Percentiles rank a stretch among this genome's conserved stretches.
These are phyloP conservation scores for Colletotrichum sp. DNA, from an alignment of 2,329 filamentous ascomycete species.

Conservation along the genomic window DNA sequence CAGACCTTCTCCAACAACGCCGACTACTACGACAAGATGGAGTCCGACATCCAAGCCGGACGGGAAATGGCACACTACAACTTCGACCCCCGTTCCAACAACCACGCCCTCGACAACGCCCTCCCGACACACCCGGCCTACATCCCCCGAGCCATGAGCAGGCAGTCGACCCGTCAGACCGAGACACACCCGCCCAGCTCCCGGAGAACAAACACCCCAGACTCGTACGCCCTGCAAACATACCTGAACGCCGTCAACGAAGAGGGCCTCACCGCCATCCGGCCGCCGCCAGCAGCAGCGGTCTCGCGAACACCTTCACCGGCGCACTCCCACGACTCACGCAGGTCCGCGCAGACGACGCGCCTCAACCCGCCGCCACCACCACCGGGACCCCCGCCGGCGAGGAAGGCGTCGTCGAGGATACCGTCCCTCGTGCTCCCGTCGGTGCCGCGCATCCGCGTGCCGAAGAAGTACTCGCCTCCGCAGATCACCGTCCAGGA, in stretches of 20 bases:
- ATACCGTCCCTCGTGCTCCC: constrained; percentile 41
- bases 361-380: constrained; percentile 22
- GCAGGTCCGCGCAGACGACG: not conserved
- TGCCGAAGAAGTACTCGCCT: constrained; percentile 47
- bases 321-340: not conserved
- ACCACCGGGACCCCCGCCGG: too few species aligned
- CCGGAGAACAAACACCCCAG: constrained; percentile 27
- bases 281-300: constrained; percentile 10
- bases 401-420: not conserved
- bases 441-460: constrained; percentile 39
- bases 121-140: constrained; percentile 57
- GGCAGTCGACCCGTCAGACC: constrained; percentile 26
- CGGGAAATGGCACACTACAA: constrained; percentile 25
- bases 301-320: not conserved
- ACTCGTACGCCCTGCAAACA: constrained; percentile 39
- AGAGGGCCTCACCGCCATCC: constrained; percentile 9
- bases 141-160: constrained; percentile 41
- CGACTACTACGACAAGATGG: constrained; percentile 46
- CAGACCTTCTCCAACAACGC: constrained; percentile 33
- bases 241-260: constrained; percentile 41
- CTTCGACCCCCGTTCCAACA: constrained; percentile 28
- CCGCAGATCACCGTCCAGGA: constrained; percentile 36
- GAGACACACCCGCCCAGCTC: too few species aligned
- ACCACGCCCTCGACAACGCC: constrained; percentile 29
- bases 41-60: constrained; percentile 4